phyloP scores from a whole-genome alignment of 768 basidiomycete species.

The Dentipellis fragilis region DNA sequence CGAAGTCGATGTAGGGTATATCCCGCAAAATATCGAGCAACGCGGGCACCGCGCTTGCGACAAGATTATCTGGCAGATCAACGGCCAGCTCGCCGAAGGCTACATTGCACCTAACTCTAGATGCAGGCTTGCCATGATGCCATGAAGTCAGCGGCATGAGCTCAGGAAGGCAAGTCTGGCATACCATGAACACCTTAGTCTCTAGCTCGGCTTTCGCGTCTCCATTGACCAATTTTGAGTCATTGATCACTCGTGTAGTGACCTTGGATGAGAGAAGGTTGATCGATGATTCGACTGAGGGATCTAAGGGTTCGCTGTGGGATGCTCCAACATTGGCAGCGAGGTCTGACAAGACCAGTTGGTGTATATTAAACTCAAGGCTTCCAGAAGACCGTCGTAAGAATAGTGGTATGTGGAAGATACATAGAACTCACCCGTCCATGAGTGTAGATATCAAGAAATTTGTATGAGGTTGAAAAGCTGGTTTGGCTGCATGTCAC shows the following conservation, averaged over 20 bases:
- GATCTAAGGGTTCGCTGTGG: constrained; percentile 7
- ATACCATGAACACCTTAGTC: constrained; percentile 53
- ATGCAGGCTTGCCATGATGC: constrained; percentile 40
- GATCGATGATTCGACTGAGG: constrained; percentile 26
- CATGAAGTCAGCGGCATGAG: neutral
- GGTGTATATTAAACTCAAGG: constrained; percentile 15
- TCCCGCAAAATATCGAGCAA: constrained; percentile 63
- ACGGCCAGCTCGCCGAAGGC: constrained; percentile 74
- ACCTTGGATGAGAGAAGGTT: constrained; percentile 55
- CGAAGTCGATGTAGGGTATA: constrained; percentile 69
- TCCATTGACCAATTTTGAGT: neutral
- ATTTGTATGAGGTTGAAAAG: no score
- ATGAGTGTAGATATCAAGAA: neutral
- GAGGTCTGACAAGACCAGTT: constrained; percentile 14
- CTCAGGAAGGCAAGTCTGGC: no score
- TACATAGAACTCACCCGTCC: neutral
- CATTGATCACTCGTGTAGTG: constrained; percentile 27
- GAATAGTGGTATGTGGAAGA: neutral
- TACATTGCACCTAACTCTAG: constrained; percentile 69
- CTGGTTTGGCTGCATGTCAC: no score
- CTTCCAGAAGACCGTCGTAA: neutral
- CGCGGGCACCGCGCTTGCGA: constrained; percentile 42
- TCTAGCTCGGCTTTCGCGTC: constrained; percentile 14
- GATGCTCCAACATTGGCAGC: constrained; percentile 14
- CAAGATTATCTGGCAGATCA: constrained; percentile 46